Conservation (phyloP, 176 grass and related monocot genomes). For the Triticum aestivum region IWGSC_CS_RefSeq_v2.1 NC_057812.1:204928834-204929333, state of each 20-base stretch:
- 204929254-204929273: slow-evolving; percentile 57
- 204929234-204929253: slow-evolving; percentile 38
- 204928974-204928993: slow-evolving; percentile 95
- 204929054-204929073: neutral
- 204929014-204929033: slow-evolving; percentile 62
- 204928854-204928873: slow-evolving; percentile 86
- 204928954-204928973: slow-evolving; percentile 93
- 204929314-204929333: neutral
- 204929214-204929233: neutral
- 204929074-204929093: neutral
- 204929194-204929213: neutral
- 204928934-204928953: slow-evolving; percentile 89
- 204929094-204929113: neutral
- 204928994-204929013: slow-evolving; percentile 87
- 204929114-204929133: slow-evolving; percentile 82
- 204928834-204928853: slow-evolving; percentile 71
- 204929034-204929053: neutral
- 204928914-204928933: slow-evolving; percentile 70
- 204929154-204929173: slow-evolving; percentile 72
- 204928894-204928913: slow-evolving; percentile 50
- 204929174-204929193: neutral
- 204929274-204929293: slow-evolving; percentile 69
- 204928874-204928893: slow-evolving; percentile 47
- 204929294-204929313: slow-evolving; percentile 79
- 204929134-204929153: slow-evolving; percentile 91